Base-by-base conservation (phyloP, 257 asterid genomes). In the Agastache rugosa region DNA sequence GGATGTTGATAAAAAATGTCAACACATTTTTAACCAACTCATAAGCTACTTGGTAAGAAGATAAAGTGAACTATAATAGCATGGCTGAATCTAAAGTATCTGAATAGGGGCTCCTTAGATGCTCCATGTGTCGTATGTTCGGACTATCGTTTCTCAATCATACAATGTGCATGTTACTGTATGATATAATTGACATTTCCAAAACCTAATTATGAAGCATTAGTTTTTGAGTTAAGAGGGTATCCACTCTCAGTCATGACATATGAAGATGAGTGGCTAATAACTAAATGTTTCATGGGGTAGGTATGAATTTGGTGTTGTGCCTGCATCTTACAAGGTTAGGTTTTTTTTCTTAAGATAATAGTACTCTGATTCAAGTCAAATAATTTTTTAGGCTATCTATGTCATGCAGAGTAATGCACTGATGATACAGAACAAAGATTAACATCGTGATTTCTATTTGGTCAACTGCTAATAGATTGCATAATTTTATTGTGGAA, bases 391-490 rank as follows among this genome's bases (percentile, higher is more conserved):
- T 56, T 34, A 70, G 48, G 45, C 19, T 72, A 19, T 63, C 71
- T 11, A 63, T 25, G 35, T 53, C 72, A 66, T 66, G 65, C 45
- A 9, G 54, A 1, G 37, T 71, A 48, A 80, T 25, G 71, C 71
- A 75, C 35, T 14, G 63, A 31, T 69, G 75, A 60, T 53, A 48
- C 29, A 25, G 29, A 48, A 39, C 47, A 64, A 22, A 73, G 54
- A 58, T 51, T 34, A 37, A 25, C 2, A 44, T 53, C 11, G 47
- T 37, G 71, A 34, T 77, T 55, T 27, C 22, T 19, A 66, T 55
- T 75, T 67, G 48, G 79, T 71, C 79, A 78, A 67, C 74, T 63
- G 70, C 68, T 50, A 70, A 27, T 41, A 14, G 44, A 68, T 69
- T 76, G 29, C 58, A 67, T 63, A 64, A 63, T 62, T 59, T 60